phyloP scores from a whole-genome alignment of 1,284 basidiomycete species.

The Volvariella volvacea region DNA sequence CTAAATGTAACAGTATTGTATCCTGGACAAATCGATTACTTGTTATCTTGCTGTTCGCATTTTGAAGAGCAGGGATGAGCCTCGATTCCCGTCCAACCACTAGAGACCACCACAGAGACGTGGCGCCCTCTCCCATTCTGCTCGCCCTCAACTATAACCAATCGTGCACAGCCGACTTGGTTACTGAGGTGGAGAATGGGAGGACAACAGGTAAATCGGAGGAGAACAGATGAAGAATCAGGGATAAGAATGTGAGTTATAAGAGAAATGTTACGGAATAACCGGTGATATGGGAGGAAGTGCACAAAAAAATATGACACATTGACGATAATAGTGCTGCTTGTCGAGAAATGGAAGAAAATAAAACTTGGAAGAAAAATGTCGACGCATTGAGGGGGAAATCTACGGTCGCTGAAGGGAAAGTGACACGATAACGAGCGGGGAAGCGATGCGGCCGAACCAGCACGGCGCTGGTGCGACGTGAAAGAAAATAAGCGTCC shows the following conservation, averaged over 20 bases:
- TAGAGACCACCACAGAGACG: conserved; percentile 24
- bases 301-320: conserved; percentile 8
- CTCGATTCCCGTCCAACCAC: too few relatives aligned
- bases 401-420: conserved; percentile 13
- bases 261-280: conserved; percentile 17
- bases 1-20: too few relatives aligned
- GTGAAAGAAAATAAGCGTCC: conserved; percentile 65
- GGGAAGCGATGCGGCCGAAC: conserved; percentile 7
- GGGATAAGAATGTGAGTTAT: conserved; percentile 1
- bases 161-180: conserved; percentile 14
- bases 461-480: conserved; percentile 18
- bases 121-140: conserved; percentile 66
- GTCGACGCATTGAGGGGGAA: conserved; percentile 2
- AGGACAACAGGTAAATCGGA: conserved; percentile 45
- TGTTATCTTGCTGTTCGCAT: too few relatives aligned
- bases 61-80: neutral
- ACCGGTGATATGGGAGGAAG: conserved; percentile 16
- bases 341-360: conserved; percentile 4
- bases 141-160: conserved; percentile 42
- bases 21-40: too few relatives aligned
- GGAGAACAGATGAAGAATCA: neutral
- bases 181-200: conserved; percentile 47
- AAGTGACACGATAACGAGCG: conserved; percentile 5
- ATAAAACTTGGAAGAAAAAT: conserved; percentile 6
- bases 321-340: conserved; percentile 4